Conservation (phyloP, 1,284 basidiomycete species). For the Exobasidium rhododendri region DNA sequence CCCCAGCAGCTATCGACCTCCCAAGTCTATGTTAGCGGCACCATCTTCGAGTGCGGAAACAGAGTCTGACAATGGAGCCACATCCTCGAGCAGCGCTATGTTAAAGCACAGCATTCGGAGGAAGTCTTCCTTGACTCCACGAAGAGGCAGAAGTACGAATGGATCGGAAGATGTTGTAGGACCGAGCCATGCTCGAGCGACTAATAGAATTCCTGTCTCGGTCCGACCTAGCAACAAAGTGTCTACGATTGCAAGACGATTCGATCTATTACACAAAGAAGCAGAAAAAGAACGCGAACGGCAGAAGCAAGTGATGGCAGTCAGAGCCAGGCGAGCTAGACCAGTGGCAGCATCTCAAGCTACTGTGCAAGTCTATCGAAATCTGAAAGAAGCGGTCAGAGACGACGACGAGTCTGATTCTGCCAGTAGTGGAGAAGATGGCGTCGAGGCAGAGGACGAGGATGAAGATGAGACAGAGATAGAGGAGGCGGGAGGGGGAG, state of each 20-base stretch:
- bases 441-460: slow-evolving; percentile 17
- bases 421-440: neutral
- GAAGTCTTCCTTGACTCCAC: neutral
- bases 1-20: slow-evolving; percentile 9
- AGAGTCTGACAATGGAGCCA: slow-evolving; percentile 11
- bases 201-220: slow-evolving; percentile 16
- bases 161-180: neutral
- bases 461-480: slow-evolving; percentile 72
- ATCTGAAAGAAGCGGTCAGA: slow-evolving; percentile 83
- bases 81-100: neutral
- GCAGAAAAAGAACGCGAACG: slow-evolving; percentile 58
- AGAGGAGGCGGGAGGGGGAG: slow-evolving; percentile 57
- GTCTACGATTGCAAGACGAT: slow-evolving; percentile 60
- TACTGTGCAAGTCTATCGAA: slow-evolving; percentile 84
- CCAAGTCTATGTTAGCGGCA: neutral
- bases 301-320: slow-evolving; percentile 57
- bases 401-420: slow-evolving; percentile 63
- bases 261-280: slow-evolving; percentile 59
- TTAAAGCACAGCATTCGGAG: neutral
- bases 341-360: slow-evolving; percentile 86
- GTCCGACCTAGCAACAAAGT: slow-evolving; percentile 53
- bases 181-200: neutral
- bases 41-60: neutral
- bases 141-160: neutral
- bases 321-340: slow-evolving; percentile 82